Evolutionary conservation across 352 stramenopile species (phyloP), one percentile per base, ranked within the genome.

Genomic region (Phytopythium cucurbitacearum): DNA sequence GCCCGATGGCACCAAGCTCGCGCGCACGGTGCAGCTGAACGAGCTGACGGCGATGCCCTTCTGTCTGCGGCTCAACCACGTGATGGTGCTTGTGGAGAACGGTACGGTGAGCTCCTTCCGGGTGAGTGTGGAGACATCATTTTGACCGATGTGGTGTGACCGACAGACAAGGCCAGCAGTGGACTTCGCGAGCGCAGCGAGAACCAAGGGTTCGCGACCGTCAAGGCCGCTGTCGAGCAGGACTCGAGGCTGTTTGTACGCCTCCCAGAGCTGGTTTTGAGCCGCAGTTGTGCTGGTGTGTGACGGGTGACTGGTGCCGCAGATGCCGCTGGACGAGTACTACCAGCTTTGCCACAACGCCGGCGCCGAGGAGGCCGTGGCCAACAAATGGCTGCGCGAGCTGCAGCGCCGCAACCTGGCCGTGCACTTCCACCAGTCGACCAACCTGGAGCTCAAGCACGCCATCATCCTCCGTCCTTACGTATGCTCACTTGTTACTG

Each of bases 381-480:
- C 80, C 36, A 83, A 81, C 57, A 90, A 87, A 57, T 92, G 82
- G 82, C 61, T 92, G 5, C 62, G 77, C 28, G 80, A 90, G 48
- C 58, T 92, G 49, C 80, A 92, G 53, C 77, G 80, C 40, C 76
- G 82, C 15, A 89, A 91, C 46, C 52, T 92, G 7, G 74, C 84
- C 40, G 72, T 87, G 54, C 77, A 92, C 44, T 92, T 90, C 52
- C 73, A 92, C 40, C 71, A 71, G 21, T 87, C 75, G 33, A 71
- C 53, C 45, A 86, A 89, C 55, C 59, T 71, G 3, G 76, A 89
- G 58, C 66, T 92, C 16, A 76, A 86, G 48, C 75, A 80, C 42
- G 77, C 75, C 4, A 60, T 92, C 28, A 82, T 92, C 56, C 51
- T 92, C 35, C 67, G 80, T 15, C 82, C 82, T 6, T 83, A 86